These are phyloP conservation scores for Vigna radiata DNA, from an alignment of 306 rosid genomes.

Conservation along the genomic window DNA sequence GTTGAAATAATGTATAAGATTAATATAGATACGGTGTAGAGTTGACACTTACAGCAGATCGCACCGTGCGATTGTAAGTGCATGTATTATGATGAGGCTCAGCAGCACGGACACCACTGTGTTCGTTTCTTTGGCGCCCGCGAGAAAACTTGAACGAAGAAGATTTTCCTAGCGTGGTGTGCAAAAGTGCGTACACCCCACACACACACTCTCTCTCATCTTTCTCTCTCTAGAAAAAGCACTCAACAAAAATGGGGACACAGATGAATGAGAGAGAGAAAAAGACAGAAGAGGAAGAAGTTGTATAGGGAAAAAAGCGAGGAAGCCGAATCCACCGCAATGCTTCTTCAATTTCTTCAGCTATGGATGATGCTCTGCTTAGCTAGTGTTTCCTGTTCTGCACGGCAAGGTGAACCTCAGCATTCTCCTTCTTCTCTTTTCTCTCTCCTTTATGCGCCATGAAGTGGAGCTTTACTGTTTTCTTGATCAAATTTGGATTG, in stretches of 20 bases:
- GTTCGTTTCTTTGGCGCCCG: slow-evolving; percentile 4
- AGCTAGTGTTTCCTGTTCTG: slow-evolving; percentile 45
- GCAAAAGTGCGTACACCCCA: slow-evolving; percentile 43
- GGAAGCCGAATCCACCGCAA: slow-evolving; percentile 35
- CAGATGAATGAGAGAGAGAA: slow-evolving; percentile 2
- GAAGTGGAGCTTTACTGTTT: neutral
- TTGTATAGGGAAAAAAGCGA: slow-evolving; percentile 16
- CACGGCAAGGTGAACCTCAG: slow-evolving; percentile 53
- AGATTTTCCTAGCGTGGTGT: slow-evolving; percentile 23
- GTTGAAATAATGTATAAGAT: no score
- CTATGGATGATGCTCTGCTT: slow-evolving; percentile 59
- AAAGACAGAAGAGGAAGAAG: slow-evolving; percentile 12
- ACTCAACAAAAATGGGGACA: slow-evolving; percentile 27
- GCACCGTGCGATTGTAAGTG: slow-evolving; percentile 16
- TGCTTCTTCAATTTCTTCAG: slow-evolving; percentile 56
- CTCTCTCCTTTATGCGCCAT: neutral
- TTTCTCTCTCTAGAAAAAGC: slow-evolving; percentile 18
- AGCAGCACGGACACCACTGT: neutral
- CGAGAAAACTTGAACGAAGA: slow-evolving; percentile 35
- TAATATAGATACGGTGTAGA: neutral
- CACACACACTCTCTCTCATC: slow-evolving; percentile 20
- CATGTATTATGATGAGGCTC: neutral
- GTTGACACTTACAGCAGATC: neutral
- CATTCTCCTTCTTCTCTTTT: neutral
- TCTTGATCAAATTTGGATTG: slow-evolving; percentile 4